Evolutionary conservation across 176 grass and related monocot genomes (phyloP).

Genomic region (Paspalum notatum): DNA sequence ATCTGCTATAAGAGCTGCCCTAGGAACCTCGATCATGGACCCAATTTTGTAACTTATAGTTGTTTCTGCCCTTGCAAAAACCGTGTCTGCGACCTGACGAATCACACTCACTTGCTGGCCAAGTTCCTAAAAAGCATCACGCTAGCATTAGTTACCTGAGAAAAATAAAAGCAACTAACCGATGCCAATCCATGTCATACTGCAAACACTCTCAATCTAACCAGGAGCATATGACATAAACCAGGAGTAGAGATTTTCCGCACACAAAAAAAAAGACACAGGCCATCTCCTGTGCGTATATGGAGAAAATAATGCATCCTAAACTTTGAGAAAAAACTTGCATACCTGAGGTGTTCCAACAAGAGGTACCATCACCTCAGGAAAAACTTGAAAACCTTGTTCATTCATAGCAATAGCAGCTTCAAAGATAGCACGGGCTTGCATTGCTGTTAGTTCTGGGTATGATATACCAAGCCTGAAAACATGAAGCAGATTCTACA

Average conservation of each 20-base stretch:
- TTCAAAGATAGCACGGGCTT: slow-evolving; percentile 86
- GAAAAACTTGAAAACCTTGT: slow-evolving; percentile 81
- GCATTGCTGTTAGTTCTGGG: slow-evolving; percentile 87
- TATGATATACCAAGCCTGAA: slow-evolving; percentile 91
- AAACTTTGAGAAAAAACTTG: neutral
- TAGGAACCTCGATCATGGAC: slow-evolving; percentile 95
- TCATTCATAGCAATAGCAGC: slow-evolving; percentile 80
- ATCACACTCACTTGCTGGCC: slow-evolving; percentile 76
- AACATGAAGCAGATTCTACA: neutral
- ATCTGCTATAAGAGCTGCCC: slow-evolving; percentile 86
- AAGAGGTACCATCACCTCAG: slow-evolving; percentile 97
- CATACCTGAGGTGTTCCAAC: slow-evolving; percentile 81
- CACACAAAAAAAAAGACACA: neutral
- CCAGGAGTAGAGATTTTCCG: neutral
- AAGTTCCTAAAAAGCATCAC: slow-evolving; percentile 65
- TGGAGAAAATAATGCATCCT: neutral
- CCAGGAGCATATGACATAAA: neutral
- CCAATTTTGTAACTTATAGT: slow-evolving; percentile 83
- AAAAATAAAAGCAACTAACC: neutral
- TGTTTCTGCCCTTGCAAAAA: slow-evolving; percentile 60
- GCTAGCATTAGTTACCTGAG: slow-evolving; percentile 30
- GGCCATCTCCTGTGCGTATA: neutral
- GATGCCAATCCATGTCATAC: neutral
- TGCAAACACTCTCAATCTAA: neutral
- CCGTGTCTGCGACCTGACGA: slow-evolving; percentile 58